Percentiles rank a stretch among this genome's conserved stretches.
Conservation (phyloP, 73 alveolate species). For the Chromera velia region DNA sequence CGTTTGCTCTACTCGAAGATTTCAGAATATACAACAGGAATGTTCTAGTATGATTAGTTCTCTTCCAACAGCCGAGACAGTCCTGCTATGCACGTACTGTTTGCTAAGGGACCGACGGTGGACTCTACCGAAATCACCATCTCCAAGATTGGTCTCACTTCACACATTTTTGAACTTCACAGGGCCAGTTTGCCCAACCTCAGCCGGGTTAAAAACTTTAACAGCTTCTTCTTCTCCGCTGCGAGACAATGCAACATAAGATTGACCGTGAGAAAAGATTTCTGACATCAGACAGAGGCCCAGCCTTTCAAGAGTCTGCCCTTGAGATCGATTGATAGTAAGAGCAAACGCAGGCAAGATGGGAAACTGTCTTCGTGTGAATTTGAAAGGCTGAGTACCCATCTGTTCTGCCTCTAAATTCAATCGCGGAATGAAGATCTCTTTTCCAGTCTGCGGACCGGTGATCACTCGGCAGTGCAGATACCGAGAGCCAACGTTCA, state of each 20-base stretch:
- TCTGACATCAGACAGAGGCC: neutral
- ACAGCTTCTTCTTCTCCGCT: no score
- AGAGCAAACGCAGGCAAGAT: constrained; percentile 1
- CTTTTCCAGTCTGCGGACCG: neutral
- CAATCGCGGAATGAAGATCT: constrained; percentile 8
- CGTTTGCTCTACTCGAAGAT: no score
- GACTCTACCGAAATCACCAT: no score
- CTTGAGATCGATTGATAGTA: constrained; percentile 8
- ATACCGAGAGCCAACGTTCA: neutral
- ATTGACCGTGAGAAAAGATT: constrained; percentile 8
- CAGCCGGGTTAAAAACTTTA: no score
- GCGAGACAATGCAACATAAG: constrained; percentile 3
- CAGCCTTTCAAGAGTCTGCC: neutral
- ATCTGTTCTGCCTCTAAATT: neutral
- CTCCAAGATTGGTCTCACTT: no score
- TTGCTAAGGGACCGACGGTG: no score
- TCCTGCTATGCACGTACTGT: no score
- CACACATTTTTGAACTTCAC: no score
- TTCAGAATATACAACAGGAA: no score
- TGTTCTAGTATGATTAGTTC: no score
- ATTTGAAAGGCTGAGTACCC: neutral
- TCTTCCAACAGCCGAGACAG: no score
- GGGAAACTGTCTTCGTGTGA: constrained; percentile 8
- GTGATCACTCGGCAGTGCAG: neutral
- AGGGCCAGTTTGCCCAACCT: no score